Base-by-base conservation (phyloP, 2,329 filamentous ascomycete species). In the Colletotrichum chlorophyti region DNA sequence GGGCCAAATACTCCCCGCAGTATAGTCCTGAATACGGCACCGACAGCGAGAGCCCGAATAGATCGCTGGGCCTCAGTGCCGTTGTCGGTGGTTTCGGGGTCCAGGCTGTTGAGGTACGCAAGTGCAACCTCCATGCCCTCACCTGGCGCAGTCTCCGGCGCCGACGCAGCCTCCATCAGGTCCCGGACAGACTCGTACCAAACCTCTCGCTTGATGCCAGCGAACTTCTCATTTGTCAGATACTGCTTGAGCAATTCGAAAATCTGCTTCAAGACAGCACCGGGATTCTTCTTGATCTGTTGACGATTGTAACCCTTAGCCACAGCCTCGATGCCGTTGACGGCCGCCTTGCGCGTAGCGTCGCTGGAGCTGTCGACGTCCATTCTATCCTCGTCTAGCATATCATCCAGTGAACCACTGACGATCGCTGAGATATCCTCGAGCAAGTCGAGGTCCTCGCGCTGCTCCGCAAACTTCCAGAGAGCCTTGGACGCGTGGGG, bases 401-500 rank as follows among this genome's bases (percentile, higher is more conserved):
- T 65, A 24, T 86, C 82, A 38, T 88, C 84, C 29, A 96, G 72
- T 41, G 88, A 76, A 1, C 85, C 83, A 24, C 75, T 77, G 11
- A 91, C 84, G 48, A 96, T 83, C 6, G 79, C 79, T 4, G 84
- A 78, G 5, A 90, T 87, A 23, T 91, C 85, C 5, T 82, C 76
- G 65, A 90, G 85, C 73, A 96, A 78, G 64, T 93, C 85, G 14
- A 91, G 69, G 66, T 93, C 89, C 21, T 82, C 80, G 42, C 90
- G 82, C 12, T 83, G 84, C 32, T 83, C 82, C n/a, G 86, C 84
- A 66, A 94, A 90, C 52, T 86, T 81, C 68, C 91, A 93, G 5
- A 97, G 77, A 29, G 85, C 87, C 52, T 79, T 77, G 62, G 97
- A 83, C 1, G 91, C 91, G 71, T 91, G 82, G 17, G 89, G 88